Evolutionary conservation across 2,329 filamentous ascomycete species (phyloP), one percentile per base, ranked within the genome.

Genomic region (Fusarium cicatricum): DNA sequence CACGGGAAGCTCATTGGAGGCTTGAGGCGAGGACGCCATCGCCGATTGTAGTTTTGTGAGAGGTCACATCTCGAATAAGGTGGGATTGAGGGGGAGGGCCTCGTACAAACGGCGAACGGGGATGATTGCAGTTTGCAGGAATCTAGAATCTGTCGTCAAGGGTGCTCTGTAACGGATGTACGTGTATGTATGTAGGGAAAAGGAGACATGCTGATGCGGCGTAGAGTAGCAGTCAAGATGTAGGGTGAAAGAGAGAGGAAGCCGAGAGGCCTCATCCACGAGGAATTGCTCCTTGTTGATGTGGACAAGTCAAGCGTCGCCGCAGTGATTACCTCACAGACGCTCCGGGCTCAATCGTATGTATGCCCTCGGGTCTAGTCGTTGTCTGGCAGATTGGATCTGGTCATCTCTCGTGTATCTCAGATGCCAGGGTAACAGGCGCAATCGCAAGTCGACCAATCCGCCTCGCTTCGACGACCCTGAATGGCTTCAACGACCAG

Each of bases 21-120:
- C 15, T 14, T 17, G 26, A 6, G 52, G 50, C n/a, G 14, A 38
- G 19, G 36, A 38, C 14, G n/a, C n/a, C 19, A 36, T 39, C 26
- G 37, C 37, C 39, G 37, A 55, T 60, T 41, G 15, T 31, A 7
- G 14, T 10, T 43, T 62, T 62, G 33, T 62, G 58, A 62, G 58
- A 49, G 31, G 38, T 51, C 34, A 51, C 59, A 47, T 42, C 41
- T 23, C 33, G 40, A 14, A 23, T 21, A 55, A 41, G 43, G 39
- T 46, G 21, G 54, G 45, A 58, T 44, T 48, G 56, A 47, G 55
- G 49, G 49, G 52, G 16, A 41, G 59, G 59, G 14, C 49, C 49
- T 55, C 58, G 42, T 41, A 17, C 12, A 17, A 4, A 42, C 14
- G 37, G 15, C 32, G 32, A 55, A 46, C 28, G 29, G 47, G 51